These are phyloP conservation scores for Phragmites australis DNA, from an alignment of 176 grass and related monocot genomes.

Conservation along the genomic window DNA sequence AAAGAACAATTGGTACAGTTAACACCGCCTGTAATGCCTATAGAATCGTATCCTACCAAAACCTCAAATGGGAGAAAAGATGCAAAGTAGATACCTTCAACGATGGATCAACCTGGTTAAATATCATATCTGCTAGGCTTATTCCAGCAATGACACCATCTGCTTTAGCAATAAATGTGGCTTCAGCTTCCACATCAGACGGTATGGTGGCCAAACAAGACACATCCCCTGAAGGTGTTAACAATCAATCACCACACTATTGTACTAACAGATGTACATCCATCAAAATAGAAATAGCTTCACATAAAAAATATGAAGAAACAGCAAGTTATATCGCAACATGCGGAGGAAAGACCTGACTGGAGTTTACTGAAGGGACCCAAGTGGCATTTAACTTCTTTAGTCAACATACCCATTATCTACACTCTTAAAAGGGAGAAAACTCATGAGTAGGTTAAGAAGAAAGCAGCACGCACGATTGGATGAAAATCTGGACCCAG, in stretches of 20 bases:
- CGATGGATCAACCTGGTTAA: slow-evolving; percentile 79
- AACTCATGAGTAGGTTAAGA: slow-evolving; percentile 4
- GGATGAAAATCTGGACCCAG: background rate
- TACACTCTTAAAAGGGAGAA: background rate
- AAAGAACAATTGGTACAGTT: slow-evolving; percentile 9
- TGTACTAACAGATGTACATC: background rate
- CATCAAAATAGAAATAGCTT: background rate
- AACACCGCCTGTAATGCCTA: background rate
- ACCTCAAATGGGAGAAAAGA: background rate
- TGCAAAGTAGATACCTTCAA: slow-evolving; percentile 57
- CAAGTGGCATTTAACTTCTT: background rate
- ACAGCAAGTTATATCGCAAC: background rate
- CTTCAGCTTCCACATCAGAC: slow-evolving; percentile 74
- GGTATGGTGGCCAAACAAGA: slow-evolving; percentile 94
- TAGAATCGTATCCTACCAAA: slow-evolving; percentile 22
- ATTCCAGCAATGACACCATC: slow-evolving; percentile 85
- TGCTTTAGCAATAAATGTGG: slow-evolving; percentile 89
- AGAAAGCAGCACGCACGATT: background rate
- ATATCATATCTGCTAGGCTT: slow-evolving; percentile 90
- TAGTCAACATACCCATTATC: background rate
- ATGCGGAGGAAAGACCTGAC: background rate
- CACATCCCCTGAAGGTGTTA: slow-evolving; percentile 66
- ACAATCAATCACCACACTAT: slow-evolving; percentile 2
- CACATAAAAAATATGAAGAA: slow-evolving; percentile 10
- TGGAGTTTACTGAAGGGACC: background rate